These are phyloP conservation scores for Pyrrhoderma noxium DNA, from an alignment of 1,284 basidiomycete species.

Conservation along the genomic window DNA sequence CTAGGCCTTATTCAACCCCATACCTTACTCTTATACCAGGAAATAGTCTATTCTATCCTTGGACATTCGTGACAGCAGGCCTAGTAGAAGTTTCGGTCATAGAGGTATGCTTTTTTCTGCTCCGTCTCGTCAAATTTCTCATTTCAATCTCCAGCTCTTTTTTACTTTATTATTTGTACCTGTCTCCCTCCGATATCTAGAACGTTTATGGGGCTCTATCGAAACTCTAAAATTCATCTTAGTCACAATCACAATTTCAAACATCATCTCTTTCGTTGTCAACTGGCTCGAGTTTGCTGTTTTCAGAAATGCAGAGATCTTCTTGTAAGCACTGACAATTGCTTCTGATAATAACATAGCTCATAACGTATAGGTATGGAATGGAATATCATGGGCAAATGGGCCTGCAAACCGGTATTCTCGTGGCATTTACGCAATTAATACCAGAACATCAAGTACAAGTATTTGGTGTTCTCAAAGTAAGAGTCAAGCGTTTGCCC, in stretches of 20 bases:
- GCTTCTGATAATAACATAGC: not conserved
- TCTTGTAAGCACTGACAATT: conserved; percentile 51
- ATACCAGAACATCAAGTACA: conserved; percentile 98
- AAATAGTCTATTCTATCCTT: conserved; percentile 80
- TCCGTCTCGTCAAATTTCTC: conserved; percentile 17
- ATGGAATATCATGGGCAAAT: conserved; percentile 89
- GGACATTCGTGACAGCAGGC: conserved; percentile 84
- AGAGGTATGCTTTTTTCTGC: conserved; percentile 53
- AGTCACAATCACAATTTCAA: conserved; percentile 74
- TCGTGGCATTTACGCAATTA: conserved; percentile 92
- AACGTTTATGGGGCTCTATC: conserved; percentile 85
- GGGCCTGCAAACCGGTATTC: conserved; percentile 82
- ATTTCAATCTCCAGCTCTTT: conserved; percentile 48
- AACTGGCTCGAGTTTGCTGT: conserved; percentile 76
- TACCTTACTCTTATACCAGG: conserved; percentile 87
- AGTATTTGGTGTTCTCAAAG: conserved; percentile 77
- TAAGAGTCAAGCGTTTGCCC: conserved; percentile 89
- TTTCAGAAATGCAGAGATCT: conserved; percentile 55
- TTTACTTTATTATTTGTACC: conserved; percentile 75
- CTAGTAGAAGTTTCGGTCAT: conserved; percentile 81
- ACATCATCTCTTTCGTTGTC: conserved; percentile 79
- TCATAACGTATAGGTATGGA: conserved; percentile 54
- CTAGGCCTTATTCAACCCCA: conserved; percentile 37
- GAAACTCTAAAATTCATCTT: conserved; percentile 85
- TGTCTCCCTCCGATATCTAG: conserved; percentile 82